Evolutionary conservation across 768 basidiomycete species (phyloP).

Genomic region (Paxillus ammoniavirescens): DNA sequence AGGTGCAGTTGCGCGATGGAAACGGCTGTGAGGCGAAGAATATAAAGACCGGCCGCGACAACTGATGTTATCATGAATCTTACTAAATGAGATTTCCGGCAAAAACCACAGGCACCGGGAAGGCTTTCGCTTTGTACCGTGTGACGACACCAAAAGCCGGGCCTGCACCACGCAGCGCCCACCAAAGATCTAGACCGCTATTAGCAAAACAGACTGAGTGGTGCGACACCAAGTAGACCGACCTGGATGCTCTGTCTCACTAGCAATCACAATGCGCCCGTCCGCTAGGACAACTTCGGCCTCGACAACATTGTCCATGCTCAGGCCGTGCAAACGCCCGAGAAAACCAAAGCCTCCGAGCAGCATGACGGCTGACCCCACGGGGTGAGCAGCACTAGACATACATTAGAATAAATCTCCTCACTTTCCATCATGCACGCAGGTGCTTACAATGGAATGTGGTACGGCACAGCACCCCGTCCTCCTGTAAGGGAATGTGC

Average conservation of each 20-base stretch:
- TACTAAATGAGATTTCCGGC: conserved; percentile 93
- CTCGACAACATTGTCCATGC: conserved; percentile 88
- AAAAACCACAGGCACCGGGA: conserved; percentile 86
- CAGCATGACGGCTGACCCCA: conserved; percentile 77
- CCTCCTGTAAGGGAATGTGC: conserved; percentile 51
- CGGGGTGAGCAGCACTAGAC: conserved; percentile 73
- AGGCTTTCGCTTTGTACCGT: conserved; percentile 88
- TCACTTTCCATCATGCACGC: conserved; percentile 4
- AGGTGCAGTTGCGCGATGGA: conserved; percentile 82
- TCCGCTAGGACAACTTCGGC: conserved; percentile 91
- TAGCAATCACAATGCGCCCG: conserved; percentile 79
- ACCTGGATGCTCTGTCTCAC: conserved; percentile 71
- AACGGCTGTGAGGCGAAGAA: conserved; percentile 54
- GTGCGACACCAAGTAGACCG: conserved; percentile 13
- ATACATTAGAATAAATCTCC: conserved; percentile 5
- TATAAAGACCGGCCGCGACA: conserved; percentile 2
- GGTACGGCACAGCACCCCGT: conserved; percentile 66
- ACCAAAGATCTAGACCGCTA: conserved; percentile 67
- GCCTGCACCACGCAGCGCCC: conserved; percentile 84
- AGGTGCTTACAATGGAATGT: conserved; percentile 68
- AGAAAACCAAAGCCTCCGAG: conserved; percentile 90
- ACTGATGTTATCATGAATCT: conserved; percentile 28
- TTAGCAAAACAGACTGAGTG: neutral
- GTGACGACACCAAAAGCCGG: conserved; percentile 82
- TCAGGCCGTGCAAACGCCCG: conserved; percentile 79